A percentile compares a stretch with the other conserved stretches of the same genome.
Conservation (phyloP, 352 stramenopile genomes). For the Hyaloperonospora brassicae region DNA sequence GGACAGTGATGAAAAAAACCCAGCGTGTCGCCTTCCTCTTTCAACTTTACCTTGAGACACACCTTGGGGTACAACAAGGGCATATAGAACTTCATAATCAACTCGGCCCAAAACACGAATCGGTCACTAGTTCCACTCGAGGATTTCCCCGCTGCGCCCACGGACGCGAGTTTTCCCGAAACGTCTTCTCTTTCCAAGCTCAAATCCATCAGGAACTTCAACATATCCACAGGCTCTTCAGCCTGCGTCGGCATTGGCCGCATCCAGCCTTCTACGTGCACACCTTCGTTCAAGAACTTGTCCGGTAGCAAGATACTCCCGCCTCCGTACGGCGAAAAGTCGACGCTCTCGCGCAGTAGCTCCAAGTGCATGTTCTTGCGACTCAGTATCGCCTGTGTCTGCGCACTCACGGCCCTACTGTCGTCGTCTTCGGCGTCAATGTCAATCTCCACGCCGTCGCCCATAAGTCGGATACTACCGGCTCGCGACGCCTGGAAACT, state of each 20-base stretch:
- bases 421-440: conserved; percentile 38
- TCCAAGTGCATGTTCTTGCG: conserved; percentile 70
- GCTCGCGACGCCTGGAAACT: conserved; percentile 28
- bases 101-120: conserved; percentile 79
- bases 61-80: conserved; percentile 81
- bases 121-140: conserved; percentile 38
- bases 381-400: conserved; percentile 17
- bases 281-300: conserved; percentile 76
- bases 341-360: conserved; percentile 69
- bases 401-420: not conserved
- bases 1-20: conserved; percentile 86
- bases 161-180: conserved; percentile 13
- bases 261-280: conserved; percentile 83
- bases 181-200: conserved; percentile 68
- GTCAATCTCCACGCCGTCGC: conserved; percentile 35
- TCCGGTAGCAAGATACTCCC: conserved; percentile 73
- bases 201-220: conserved; percentile 86
- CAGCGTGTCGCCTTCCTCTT: conserved; percentile 69
- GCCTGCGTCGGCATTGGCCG: conserved; percentile 66
- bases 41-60: conserved; percentile 78
- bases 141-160: conserved; percentile 16
- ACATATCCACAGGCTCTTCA: conserved; percentile 83
- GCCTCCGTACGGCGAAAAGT: conserved; percentile 81
- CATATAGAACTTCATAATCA: conserved; percentile 89
- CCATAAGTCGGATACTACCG: conserved; percentile 36